Percentiles rank a stretch among this genome's conserved stretches.
Conservation (phyloP, 73 alveolate genomes). For the Paramecium caudatum region DNA sequence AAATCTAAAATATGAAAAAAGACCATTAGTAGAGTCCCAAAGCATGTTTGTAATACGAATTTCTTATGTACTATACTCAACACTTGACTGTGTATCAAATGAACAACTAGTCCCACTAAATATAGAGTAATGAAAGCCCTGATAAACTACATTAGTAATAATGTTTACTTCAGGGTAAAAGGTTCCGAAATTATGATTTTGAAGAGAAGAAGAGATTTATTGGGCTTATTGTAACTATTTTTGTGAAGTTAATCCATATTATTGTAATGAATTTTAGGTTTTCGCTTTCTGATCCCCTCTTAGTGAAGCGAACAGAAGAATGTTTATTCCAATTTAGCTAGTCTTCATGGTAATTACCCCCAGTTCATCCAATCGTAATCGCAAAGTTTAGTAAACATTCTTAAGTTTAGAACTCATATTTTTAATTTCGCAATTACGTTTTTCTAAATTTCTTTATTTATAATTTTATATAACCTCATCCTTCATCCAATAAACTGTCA, state of each 20-base stretch:
- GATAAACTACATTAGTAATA: background rate
- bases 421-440: conserved; percentile 22
- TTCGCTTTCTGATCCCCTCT: conserved; percentile 46
- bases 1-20: conserved; percentile 25
- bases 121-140: conserved; percentile 59
- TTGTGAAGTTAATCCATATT: conserved; percentile 60
- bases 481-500: background rate
- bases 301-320: conserved; percentile 19
- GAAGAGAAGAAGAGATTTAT: conserved; percentile 44
- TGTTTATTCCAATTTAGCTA: conserved; percentile 32
- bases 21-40: conserved; percentile 35
- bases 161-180: conserved; percentile 43
- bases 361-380: conserved; percentile 46
- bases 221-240: conserved; percentile 64
- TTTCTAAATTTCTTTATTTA: conserved; percentile 31
- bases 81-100: conserved; percentile 37
- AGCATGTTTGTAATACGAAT: background rate
- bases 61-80: background rate
- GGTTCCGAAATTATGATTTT: conserved; percentile 49
- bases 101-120: conserved; percentile 20
- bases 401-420: conserved; percentile 39
- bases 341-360: conserved; percentile 40
- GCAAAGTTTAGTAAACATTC: background rate
- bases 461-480: background rate
- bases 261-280: conserved; percentile 39